Base-by-base conservation (phyloP, 345 rosid genomes). In the Balakata baccata region DNA sequence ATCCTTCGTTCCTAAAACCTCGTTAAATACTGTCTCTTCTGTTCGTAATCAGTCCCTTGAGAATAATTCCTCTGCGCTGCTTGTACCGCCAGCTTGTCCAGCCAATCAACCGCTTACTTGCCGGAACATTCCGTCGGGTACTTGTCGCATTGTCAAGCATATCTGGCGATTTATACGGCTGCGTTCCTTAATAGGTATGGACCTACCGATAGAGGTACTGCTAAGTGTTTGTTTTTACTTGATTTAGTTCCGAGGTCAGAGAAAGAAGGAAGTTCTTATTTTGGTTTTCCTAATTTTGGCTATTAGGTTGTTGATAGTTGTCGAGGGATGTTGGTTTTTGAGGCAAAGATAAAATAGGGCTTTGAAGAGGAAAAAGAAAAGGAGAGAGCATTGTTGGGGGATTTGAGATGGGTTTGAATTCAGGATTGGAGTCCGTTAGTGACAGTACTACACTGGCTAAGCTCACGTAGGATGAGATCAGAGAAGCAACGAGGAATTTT, bases 1-100 rank as follows among this genome's bases (percentile, higher is more conserved):
- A 6, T 62, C 81, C 0, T 16, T 65, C 3, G 68, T 89, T 71
- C 84, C 89, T 18, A 72, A 63, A 22, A 37, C 89, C 2, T 49
- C 89, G 3, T 16, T 83, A 0, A 3, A 43, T 10, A 77, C 79
- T 50, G 84, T 78, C 62, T 78, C 66, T 29, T 59, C 82, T 17
- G 82, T 70, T 34, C 91, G 98, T 70, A 91, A 91, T 80, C 88
- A 85, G 81, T 83, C 94, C 17, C 84, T 90, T 1, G 88, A 76
- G 74, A 81, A 83, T 72, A 85, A 82, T 14, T 83, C 96, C n/a
- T 94, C 96, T 91, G 98, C 59, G 97, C 87, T 25, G 79, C 89
- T 14, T 94, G 98, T 57, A 86, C 86, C 11, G 71, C 78, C 66
- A 86, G 85, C 83, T 43, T 89, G 63, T 81, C 94, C 34, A 78